These are phyloP conservation scores for Periconia sp. DNA, from an alignment of 2,329 filamentous ascomycete genomes.

Conservation along the genomic window DNA sequence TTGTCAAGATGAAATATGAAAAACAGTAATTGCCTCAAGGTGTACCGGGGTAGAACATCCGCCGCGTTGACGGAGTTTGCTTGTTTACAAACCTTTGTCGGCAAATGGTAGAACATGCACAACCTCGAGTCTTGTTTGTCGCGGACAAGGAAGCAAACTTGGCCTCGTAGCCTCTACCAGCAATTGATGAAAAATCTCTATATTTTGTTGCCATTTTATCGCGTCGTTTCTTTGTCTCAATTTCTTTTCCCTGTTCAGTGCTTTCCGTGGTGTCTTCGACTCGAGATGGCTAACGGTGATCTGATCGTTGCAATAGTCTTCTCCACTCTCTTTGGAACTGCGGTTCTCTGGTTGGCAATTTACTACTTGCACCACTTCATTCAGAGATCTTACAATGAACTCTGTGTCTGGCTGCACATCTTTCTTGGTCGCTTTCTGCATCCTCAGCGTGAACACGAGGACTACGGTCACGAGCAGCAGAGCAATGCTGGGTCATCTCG, in stretches of 20 bases:
- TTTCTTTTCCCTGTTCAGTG: neutral
- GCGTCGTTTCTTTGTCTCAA: neutral
- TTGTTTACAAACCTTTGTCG: too few species aligned
- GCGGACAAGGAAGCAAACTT: too few species aligned
- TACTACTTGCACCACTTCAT: conserved; percentile 26
- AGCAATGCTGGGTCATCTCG: neutral
- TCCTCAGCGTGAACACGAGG: conserved; percentile 5
- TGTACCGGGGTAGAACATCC: too few species aligned
- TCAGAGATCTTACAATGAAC: conserved; percentile 17
- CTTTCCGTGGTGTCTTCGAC: too few species aligned
- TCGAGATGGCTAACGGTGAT: conserved; percentile 18
- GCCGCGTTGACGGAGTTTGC: too few species aligned
- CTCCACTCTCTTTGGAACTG: conserved; percentile 26
- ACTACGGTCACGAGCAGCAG: conserved; percentile 6
- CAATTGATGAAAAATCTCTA: too few species aligned
- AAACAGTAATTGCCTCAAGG: too few species aligned
- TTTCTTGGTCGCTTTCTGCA: neutral
- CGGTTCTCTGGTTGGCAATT: conserved; percentile 22
- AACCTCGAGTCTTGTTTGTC: too few species aligned
- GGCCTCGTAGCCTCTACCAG: too few species aligned
- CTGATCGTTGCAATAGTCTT: conserved; percentile 25
- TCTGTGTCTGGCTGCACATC: conserved; percentile 24
- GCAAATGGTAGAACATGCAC: too few species aligned
- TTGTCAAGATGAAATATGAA: too few species aligned
- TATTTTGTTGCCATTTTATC: too few species aligned